phyloP scores from a whole-genome alignment of 2,329 filamentous ascomycete genomes.

The Monilinia polystroma region DNA sequence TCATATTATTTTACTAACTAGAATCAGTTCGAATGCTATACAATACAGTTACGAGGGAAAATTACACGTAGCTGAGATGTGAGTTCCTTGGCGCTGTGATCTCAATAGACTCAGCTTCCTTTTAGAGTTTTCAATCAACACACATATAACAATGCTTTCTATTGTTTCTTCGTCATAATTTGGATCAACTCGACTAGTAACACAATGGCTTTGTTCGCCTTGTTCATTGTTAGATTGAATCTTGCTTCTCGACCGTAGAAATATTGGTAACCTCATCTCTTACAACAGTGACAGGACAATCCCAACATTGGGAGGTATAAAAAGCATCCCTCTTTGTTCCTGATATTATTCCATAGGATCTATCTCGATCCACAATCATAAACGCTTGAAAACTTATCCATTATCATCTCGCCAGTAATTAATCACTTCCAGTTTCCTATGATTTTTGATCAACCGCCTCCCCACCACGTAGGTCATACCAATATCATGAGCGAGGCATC shows the following conservation, averaged over 20 bases:
- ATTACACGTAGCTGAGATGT: neutral
- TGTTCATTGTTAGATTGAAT: neutral
- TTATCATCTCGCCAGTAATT: neutral
- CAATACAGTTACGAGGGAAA: neutral
- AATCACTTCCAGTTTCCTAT: neutral
- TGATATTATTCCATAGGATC: neutral
- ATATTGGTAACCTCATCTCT: neutral
- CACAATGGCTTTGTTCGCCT: neutral
- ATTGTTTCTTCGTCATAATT: neutral
- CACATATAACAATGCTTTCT: neutral
- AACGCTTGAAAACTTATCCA: neutral
- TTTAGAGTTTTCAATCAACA: neutral
- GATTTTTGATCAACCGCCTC: neutral
- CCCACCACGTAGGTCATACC: neutral
- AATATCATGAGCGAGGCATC: neutral
- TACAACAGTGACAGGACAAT: neutral
- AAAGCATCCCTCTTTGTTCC: neutral
- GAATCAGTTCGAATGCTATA: neutral
- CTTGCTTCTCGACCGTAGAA: neutral
- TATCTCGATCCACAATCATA: neutral
- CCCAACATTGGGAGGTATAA: neutral
- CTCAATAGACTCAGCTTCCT: neutral
- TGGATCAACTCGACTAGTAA: too few relatives aligned
- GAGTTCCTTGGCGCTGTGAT: neutral
- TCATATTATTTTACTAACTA: neutral